Evolutionary conservation across 2,329 filamentous ascomycete species (phyloP).

Genomic region (Elsinoe fawcettii): DNA sequence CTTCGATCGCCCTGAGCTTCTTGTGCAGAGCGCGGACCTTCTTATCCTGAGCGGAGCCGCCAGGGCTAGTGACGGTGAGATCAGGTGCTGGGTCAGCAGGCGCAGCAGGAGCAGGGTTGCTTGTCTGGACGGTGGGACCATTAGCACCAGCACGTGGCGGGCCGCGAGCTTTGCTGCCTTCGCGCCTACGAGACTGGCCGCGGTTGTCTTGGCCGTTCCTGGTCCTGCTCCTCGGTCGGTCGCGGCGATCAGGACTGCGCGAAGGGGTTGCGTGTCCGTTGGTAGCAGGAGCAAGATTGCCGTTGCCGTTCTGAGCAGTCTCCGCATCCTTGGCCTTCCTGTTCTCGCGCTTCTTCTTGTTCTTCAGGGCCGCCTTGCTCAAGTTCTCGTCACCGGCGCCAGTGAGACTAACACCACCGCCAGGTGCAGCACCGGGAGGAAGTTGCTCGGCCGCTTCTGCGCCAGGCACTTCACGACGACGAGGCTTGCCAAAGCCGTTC

Average conservation of each 20-base stretch:
- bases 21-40: conserved; percentile 90
- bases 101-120: conserved; percentile 33
- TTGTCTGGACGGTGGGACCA: conserved; percentile 3
- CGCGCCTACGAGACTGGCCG: conserved; percentile 23
- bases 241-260: conserved; percentile 21
- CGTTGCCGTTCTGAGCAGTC: conserved; percentile 41
- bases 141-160: neutral
- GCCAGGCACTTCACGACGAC: conserved; percentile 75
- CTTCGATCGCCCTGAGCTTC: conserved; percentile 96
- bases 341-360: conserved; percentile 95
- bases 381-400: conserved; percentile 61
- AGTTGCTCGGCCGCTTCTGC: conserved; percentile 63
- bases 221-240: conserved; percentile 28
- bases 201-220: conserved; percentile 25
- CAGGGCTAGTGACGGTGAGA: conserved; percentile 48
- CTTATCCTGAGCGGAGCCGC: conserved; percentile 71
- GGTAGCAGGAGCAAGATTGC: conserved; percentile 39
- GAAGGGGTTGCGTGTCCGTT: conserved; percentile 31
- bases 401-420: conserved; percentile 58
- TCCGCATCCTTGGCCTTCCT: conserved; percentile 84
- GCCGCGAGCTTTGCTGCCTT: conserved; percentile 11
- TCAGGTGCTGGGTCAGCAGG: conserved; percentile 33
- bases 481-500: conserved; percentile 72
- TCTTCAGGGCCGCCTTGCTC: conserved; percentile 82
- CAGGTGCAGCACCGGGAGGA: conserved; percentile 61